Evolutionary conservation across 768 basidiomycete genomes (phyloP).

Genomic region (Lactarius pseudohatsudake): DNA sequence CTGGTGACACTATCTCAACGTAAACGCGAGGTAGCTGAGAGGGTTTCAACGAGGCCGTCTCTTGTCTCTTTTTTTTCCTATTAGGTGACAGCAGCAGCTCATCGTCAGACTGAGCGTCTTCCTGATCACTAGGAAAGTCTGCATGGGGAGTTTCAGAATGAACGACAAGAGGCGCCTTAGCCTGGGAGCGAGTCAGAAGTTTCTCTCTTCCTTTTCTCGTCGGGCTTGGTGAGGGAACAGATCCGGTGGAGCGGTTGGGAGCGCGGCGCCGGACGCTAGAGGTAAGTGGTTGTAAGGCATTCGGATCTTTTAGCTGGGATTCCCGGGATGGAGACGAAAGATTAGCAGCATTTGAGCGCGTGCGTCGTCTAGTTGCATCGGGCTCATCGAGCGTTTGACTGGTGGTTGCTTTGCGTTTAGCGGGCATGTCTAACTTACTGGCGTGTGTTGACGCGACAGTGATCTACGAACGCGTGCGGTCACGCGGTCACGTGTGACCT

Average conservation of each 20-base stretch:
- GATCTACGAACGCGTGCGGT: neutral
- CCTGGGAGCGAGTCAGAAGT: constrained; percentile 20
- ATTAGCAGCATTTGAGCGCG: constrained; percentile 24
- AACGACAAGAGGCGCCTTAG: neutral
- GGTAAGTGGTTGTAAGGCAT: neutral
- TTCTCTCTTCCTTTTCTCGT: constrained; percentile 6
- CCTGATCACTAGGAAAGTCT: neutral
- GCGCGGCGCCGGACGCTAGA: neutral
- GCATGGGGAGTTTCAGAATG: neutral
- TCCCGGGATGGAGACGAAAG: constrained; percentile 13
- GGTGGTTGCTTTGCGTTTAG: constrained; percentile 36
- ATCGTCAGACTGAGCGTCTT: constrained; percentile 25
- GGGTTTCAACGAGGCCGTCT: neutral
- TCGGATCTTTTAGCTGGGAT: neutral
- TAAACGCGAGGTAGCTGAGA: constrained; percentile 20
- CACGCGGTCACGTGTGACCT: constrained; percentile 13
- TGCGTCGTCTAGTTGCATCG: constrained; percentile 27
- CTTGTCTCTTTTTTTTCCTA: constrained; percentile 11
- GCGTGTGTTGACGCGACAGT: neutral
- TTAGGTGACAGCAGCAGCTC: constrained; percentile 19
- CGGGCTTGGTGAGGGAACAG: constrained; percentile 1
- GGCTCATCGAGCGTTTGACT: constrained; percentile 24
- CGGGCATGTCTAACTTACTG: constrained; percentile 32
- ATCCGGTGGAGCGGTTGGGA: neutral
- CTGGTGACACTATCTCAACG: constrained; percentile 20